Percentiles rank a stretch among this genome's conserved stretches.
phyloP scores from a whole-genome alignment of 768 basidiomycete species.

The Omphalotus guepiniiformis region DNA sequence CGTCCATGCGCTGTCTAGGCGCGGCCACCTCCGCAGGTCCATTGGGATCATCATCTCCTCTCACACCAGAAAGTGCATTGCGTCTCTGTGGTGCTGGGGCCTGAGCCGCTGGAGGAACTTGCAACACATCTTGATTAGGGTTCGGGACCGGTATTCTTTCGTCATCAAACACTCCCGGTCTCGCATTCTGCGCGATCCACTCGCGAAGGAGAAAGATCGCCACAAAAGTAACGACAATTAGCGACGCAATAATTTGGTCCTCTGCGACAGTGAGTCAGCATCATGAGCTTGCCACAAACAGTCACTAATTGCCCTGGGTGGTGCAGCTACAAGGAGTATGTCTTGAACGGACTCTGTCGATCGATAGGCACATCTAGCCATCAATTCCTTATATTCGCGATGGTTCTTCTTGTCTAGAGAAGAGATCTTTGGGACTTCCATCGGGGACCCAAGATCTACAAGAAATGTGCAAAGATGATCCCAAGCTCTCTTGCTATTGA shows the following conservation, averaged over 20 bases:
- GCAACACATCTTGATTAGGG: constrained; percentile 18
- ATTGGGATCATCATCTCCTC: too few relatives aligned
- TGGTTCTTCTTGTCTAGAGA: constrained; percentile 44
- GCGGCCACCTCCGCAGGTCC: constrained; percentile 18
- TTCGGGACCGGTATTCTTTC: constrained; percentile 41
- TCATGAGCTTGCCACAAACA: too few relatives aligned
- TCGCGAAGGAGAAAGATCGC: constrained; percentile 89
- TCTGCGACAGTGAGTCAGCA: too few relatives aligned
- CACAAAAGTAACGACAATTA: constrained; percentile 85
- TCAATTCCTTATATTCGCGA: constrained; percentile 61
- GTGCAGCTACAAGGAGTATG: constrained; percentile 58
- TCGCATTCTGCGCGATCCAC: constrained; percentile 92
- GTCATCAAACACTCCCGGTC: constrained; percentile 81
- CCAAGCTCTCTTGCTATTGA: constrained; percentile 79
- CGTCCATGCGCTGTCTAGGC: constrained; percentile 6
- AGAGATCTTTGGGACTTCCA: constrained; percentile 65
- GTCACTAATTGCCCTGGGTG: constrained; percentile 37
- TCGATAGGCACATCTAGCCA: constrained; percentile 58
- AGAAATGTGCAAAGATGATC: constrained; percentile 73
- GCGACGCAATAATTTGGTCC: constrained; percentile 91
- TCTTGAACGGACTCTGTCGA: constrained; percentile 58
- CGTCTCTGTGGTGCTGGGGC: constrained; percentile 19
- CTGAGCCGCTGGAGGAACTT: constrained; percentile 19
- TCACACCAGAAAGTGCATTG: too few relatives aligned
- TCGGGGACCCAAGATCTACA: constrained; percentile 70